Percentiles rank a stretch among this genome's conserved stretches.
Conservation (phyloP, 2,329 filamentous ascomycete species). For the Pestalotiopsis sp. region DNA sequence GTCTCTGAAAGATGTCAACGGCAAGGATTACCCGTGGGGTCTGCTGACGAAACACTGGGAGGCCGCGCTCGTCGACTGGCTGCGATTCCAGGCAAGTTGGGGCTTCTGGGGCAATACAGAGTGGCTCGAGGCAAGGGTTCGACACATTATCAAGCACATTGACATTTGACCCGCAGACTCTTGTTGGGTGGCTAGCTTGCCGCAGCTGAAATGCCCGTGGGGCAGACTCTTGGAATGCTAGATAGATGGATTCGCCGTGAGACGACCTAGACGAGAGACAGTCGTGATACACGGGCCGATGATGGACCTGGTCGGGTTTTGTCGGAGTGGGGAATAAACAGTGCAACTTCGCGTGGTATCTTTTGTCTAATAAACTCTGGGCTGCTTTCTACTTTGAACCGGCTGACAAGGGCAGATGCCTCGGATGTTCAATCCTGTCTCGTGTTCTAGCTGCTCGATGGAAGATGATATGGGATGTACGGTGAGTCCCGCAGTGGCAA, state of each 20-base stretch:
- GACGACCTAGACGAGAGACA: too few relatives aligned
- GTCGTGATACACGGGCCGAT: too few relatives aligned
- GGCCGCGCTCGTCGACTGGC: constrained; percentile 67
- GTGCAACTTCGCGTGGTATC: too few relatives aligned
- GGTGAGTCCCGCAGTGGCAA: too few relatives aligned
- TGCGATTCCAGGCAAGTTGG: constrained; percentile 61
- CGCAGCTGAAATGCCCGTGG: not conserved
- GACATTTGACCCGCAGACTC: constrained; percentile 27
- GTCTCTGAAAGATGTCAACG: constrained; percentile 25
- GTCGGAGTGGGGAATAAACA: too few relatives aligned
- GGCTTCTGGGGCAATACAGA: constrained; percentile 61
- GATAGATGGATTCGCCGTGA: not conserved
- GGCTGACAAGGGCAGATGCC: too few relatives aligned
- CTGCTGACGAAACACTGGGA: constrained; percentile 63
- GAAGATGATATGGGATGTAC: too few relatives aligned
- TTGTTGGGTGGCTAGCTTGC: not conserved
- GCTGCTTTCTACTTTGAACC: too few relatives aligned
- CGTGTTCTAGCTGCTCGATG: too few relatives aligned
- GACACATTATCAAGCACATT: constrained; percentile 40
- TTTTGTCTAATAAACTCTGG: too few relatives aligned
- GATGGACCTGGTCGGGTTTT: too few relatives aligned
- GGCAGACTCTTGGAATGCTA: not conserved
- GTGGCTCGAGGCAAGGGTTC: constrained; percentile 56
- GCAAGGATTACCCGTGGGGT: constrained; percentile 51
- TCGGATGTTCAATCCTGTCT: too few relatives aligned